Evolutionary conservation across 495 filamentous ascomycete species (phyloP), one percentile per base, ranked within the genome.

Genomic region (Xylaria castorea): DNA sequence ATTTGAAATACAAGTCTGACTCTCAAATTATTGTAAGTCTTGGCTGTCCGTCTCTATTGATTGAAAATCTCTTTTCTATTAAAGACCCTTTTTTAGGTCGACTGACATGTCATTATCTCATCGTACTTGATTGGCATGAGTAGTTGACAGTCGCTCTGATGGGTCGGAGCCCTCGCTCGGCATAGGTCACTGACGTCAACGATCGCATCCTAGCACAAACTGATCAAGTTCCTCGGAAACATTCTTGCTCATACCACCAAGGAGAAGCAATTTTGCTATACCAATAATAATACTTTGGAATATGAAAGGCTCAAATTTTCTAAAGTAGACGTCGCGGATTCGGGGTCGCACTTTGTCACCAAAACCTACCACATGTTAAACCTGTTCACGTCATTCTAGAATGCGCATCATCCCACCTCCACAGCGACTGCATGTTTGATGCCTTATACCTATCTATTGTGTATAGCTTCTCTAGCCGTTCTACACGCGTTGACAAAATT

Each of bases 101-200:
- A 7, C 30, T 36, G 18, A 30, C 12, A 66, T 66, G 48, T 68
- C 48, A 68, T 68, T 5, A 3, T 42, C 64, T 44, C 36, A n/a
- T 55, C 50, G 44, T 68, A 32, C 11, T 42, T 40, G 27, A 53
- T 38, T 1, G 34, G 30, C 46, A 53, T 32, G 22, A n/a, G n/a
- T 50, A 20, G 63, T 48, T 66, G 27, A 34, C 36, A 34, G 44
- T 36, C 42, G 27, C 25, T 50, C 1, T 66, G 9, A 66, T 51
- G 48, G 48, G 65, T 67, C 32, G 32, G 65, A 55, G 48, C 65
- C 44, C 1, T n/a, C 7, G 58, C 4, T 30, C 5, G 34, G 34
- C n/a, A 40, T 40, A 62, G 20, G 22, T 55, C 34, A 40, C 44
- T 68, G 66, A 68, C 66, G 66, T 68, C 66, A 68, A 51, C 32